These are phyloP conservation scores for Neurospora tetraspora DNA, from an alignment of 495 filamentous ascomycete genomes.

Conservation along the genomic window DNA sequence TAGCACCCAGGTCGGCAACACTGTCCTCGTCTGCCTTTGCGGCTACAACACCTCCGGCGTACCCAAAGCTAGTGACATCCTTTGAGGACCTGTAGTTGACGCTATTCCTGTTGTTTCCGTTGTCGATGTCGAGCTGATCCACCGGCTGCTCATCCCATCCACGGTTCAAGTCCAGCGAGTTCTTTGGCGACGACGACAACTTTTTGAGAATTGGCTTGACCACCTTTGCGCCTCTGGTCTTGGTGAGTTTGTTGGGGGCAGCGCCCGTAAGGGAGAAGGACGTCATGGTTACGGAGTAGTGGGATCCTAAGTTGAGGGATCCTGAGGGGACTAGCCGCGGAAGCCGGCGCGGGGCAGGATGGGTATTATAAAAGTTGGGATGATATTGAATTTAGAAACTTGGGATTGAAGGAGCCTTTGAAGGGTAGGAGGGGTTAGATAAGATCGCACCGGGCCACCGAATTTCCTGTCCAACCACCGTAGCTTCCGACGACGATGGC, in stretches of 20 bases:
- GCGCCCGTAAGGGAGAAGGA: slow-evolving; percentile 23
- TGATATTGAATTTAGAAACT: slow-evolving; percentile 8
- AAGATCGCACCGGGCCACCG: neutral
- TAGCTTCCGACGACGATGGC: neutral
- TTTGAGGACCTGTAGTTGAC: slow-evolving; percentile 11
- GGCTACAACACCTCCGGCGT: slow-evolving; percentile 1
- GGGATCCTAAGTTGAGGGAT: neutral
- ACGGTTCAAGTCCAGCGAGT: slow-evolving; percentile 43
- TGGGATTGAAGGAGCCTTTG: neutral
- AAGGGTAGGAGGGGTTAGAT: neutral
- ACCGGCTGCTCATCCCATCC: slow-evolving; percentile 39
- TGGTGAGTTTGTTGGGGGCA: slow-evolving; percentile 30
- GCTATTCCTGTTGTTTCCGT: slow-evolving; percentile 5
- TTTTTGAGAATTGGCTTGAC: slow-evolving; percentile 49
- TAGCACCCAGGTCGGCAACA: neutral
- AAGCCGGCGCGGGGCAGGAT: neutral
- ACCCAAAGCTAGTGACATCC: slow-evolving; percentile 21
- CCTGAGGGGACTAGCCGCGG: neutral
- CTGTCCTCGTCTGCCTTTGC: neutral
- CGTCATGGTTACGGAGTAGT: slow-evolving; percentile 22
- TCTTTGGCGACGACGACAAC: slow-evolving; percentile 42
- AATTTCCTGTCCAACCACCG: neutral
- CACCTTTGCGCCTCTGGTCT: slow-evolving; percentile 25
- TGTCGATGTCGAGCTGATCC: slow-evolving; percentile 18
- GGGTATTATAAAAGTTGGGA: slow-evolving; percentile 2